Evolutionary conservation across 257 asterid genomes (phyloP).

Genomic region (Catharanthus roseus): DNA sequence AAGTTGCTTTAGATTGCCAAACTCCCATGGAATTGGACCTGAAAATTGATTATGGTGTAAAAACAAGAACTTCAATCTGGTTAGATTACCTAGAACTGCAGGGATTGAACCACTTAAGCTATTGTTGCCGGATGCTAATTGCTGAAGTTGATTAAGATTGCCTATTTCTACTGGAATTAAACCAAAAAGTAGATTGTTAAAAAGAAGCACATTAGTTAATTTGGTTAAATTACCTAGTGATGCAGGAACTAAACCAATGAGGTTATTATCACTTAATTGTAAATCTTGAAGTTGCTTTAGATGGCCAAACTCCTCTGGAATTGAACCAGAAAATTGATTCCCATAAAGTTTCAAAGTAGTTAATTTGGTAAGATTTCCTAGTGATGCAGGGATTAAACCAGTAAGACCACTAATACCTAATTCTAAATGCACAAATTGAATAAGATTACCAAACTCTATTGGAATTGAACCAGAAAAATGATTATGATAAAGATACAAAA

Average conservation of each 20-base stretch:
- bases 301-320: neutral
- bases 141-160: constrained; percentile 13
- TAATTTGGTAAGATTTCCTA: neutral
- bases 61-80: too few species aligned
- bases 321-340: neutral
- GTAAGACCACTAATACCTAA: constrained; percentile 15
- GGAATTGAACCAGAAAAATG: constrained; percentile 11
- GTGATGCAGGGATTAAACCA: constrained; percentile 21
- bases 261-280: too few species aligned
- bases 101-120: too few species aligned
- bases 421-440: constrained; percentile 14
- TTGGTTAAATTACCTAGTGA: constrained; percentile 18
- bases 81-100: constrained; percentile 21
- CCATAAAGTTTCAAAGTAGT: neutral
- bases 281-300: neutral
- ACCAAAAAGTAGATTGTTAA: neutral
- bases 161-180: neutral
- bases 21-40: neutral
- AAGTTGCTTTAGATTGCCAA: constrained; percentile 11
- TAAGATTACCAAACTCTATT: constrained; percentile 11
- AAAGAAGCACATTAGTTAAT: too few species aligned
- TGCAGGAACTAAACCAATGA: neutral
- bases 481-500: too few species aligned
- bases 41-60: neutral
- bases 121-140: too few species aligned